Percentiles rank a stretch among this genome's conserved stretches.
phyloP scores from a whole-genome alignment of 805 yeast genomes.

The Myxozyma mucilagina region DNA sequence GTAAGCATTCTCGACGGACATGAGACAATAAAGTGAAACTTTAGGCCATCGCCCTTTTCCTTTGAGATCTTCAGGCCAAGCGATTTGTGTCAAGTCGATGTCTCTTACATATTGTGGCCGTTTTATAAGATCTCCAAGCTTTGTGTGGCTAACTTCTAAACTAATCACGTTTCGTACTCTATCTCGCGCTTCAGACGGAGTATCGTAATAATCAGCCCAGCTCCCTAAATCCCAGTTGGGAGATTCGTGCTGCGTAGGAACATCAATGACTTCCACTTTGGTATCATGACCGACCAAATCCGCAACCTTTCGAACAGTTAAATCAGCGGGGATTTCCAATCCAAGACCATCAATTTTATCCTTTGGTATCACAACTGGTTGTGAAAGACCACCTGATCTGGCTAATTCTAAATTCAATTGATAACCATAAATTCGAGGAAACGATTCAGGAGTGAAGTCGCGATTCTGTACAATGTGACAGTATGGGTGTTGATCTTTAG shows the following conservation, averaged over 20 bases:
- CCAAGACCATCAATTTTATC: slow-evolving; percentile 44
- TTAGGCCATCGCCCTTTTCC: slow-evolving; percentile 38
- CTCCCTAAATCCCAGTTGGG: slow-evolving; percentile 66
- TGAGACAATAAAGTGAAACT: slow-evolving; percentile 65
- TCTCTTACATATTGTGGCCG: slow-evolving; percentile 68
- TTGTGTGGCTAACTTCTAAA: slow-evolving; percentile 67
- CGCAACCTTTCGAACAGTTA: slow-evolving; percentile 59
- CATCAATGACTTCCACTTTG: slow-evolving; percentile 84
- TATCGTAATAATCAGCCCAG: slow-evolving; percentile 73
- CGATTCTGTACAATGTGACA: slow-evolving; percentile 25
- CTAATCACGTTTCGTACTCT: slow-evolving; percentile 78
- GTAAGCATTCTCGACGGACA: slow-evolving; percentile 78
- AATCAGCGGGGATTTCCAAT: slow-evolving; percentile 54
- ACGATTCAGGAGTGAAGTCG: slow-evolving; percentile 37
- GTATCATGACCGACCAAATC: slow-evolving; percentile 61
- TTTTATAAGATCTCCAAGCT: slow-evolving; percentile 50
- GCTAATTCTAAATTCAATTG: slow-evolving; percentile 46
- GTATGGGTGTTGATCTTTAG: slow-evolving; percentile 61
- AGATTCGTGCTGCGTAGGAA: slow-evolving; percentile 64
- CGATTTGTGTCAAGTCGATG: slow-evolving; percentile 66
- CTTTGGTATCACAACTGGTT: slow-evolving; percentile 51
- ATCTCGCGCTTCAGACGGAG: slow-evolving; percentile 51
- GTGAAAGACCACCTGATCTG: slow-evolving; percentile 39
- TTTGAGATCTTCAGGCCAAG: slow-evolving; percentile 51
- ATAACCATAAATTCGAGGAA: slow-evolving; percentile 39